A percentile compares a stretch with the other conserved stretches of the same genome.
Conservation (phyloP, 2,329 filamentous ascomycete genomes). For the Alternaria tenuissima region DNA sequence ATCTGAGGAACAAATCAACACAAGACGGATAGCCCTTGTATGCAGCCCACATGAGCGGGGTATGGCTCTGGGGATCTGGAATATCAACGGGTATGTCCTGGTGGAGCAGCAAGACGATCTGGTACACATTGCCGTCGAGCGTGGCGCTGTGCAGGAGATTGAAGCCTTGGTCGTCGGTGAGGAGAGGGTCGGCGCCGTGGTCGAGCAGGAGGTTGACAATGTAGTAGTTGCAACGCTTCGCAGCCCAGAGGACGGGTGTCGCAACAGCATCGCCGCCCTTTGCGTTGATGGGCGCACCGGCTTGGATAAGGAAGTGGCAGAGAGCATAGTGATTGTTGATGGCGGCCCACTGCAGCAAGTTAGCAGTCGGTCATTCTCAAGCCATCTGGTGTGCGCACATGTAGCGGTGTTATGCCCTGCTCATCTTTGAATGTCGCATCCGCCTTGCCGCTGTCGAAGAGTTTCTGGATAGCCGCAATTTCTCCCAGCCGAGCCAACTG, state of each 20-base stretch:
- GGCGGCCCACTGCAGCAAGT: conserved; percentile 80
- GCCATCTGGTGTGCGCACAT: conserved; percentile 65
- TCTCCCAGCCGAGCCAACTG: conserved; percentile 91
- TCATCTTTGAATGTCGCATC: conserved; percentile 86
- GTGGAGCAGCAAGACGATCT: conserved; percentile 88
- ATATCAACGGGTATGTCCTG: conserved; percentile 96
- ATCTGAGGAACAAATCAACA: conserved; percentile 90
- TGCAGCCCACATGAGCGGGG: conserved; percentile 96
- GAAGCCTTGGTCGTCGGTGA: conserved; percentile 94
- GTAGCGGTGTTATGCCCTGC: conserved; percentile 93
- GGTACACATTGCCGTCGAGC: conserved; percentile 93
- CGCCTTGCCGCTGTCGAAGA: conserved; percentile 84
- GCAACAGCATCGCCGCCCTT: conserved; percentile 96
- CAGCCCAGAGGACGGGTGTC: conserved; percentile 95
- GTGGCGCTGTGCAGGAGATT: conserved; percentile 97
- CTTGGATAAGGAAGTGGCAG: conserved; percentile 91
- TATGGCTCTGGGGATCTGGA: conserved; percentile 88
- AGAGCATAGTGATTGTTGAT: conserved; percentile 99
- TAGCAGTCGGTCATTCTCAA: conserved; percentile 3
- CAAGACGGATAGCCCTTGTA: conserved; percentile 96
- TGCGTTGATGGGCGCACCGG: conserved; percentile 88
- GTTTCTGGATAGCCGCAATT: conserved; percentile 82
- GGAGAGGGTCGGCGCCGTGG: conserved; percentile 88
- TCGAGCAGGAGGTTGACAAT: conserved; percentile 91
- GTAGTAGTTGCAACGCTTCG: conserved; percentile 96